Evolutionary conservation across 1,284 basidiomycete genomes (phyloP).

Genomic region (Sanghuangporus weigelae): DNA sequence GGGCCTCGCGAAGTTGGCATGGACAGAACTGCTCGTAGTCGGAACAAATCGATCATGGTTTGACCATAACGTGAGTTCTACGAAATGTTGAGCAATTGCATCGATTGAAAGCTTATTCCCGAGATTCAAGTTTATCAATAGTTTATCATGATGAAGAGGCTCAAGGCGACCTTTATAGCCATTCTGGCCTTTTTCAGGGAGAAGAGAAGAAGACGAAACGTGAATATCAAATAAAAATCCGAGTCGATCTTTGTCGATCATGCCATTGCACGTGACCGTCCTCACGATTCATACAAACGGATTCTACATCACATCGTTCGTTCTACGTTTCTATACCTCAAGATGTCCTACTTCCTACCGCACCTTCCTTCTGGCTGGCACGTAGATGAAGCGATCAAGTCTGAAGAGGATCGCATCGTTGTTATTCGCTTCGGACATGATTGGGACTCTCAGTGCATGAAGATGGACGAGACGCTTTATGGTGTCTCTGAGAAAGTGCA

Average conservation of each 20-base stretch:
- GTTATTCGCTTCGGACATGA: constrained; percentile 96
- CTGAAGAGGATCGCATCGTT: constrained; percentile 95
- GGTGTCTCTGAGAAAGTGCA: constrained; percentile 92
- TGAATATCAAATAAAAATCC: not conserved
- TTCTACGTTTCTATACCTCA: not conserved
- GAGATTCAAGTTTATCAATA: too few relatives aligned
- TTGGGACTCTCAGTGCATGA: constrained; percentile 95
- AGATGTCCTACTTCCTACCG: constrained; percentile 84
- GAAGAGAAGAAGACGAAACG: too few relatives aligned
- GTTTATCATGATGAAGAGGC: too few relatives aligned
- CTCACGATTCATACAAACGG: not conserved
- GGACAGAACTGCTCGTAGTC: too few relatives aligned
- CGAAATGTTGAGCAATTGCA: too few relatives aligned
- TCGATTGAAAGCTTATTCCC: too few relatives aligned
- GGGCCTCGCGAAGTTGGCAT: too few relatives aligned
- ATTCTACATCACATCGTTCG: not conserved
- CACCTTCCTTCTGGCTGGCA: constrained; percentile 96
- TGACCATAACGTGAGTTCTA: too few relatives aligned
- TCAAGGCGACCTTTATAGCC: too few relatives aligned
- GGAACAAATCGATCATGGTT: too few relatives aligned
- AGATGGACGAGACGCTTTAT: constrained; percentile 97
- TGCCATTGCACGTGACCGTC: not conserved
- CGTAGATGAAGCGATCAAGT: constrained; percentile 96
- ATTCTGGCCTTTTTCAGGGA: too few relatives aligned
- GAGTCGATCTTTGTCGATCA: too few relatives aligned